Conservation (phyloP, 345 rosid genomes). For the Rhizophora mangle region DNA sequence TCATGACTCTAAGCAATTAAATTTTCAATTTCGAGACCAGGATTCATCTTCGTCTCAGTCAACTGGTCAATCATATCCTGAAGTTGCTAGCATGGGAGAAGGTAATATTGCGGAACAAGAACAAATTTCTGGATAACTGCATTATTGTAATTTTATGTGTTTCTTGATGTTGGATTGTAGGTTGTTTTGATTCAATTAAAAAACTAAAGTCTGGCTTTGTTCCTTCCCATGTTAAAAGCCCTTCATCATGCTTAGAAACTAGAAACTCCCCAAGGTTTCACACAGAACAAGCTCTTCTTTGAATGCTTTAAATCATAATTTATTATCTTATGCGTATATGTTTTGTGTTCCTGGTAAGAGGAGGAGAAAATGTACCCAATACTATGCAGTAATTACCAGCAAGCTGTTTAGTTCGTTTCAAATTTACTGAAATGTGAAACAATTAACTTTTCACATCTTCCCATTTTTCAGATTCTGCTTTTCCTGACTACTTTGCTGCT, state of each 20-base stretch:
- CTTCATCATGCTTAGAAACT: too few species aligned
- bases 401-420: background rate
- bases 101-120: slow-evolving; percentile 31
- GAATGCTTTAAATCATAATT: background rate
- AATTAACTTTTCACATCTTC: too few species aligned
- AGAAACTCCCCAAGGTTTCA: background rate
- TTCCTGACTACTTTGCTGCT: background rate
- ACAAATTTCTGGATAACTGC: slow-evolving; percentile 17
- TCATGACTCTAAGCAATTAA: slow-evolving; percentile 38
- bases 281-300: background rate
- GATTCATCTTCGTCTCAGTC: slow-evolving; percentile 72
- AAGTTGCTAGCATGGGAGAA: slow-evolving; percentile 52
- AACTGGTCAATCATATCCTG: slow-evolving; percentile 58
- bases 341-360: background rate
- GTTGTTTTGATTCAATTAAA: too few species aligned
- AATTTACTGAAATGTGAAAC: too few species aligned
- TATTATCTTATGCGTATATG: background rate
- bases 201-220: too few species aligned
- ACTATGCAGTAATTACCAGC: too few species aligned
- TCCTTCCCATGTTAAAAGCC: too few species aligned
- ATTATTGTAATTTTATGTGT: background rate
- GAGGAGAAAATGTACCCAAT: too few species aligned
- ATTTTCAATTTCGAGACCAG: slow-evolving; percentile 54
- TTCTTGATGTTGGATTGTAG: too few species aligned
- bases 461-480: slow-evolving; percentile 10